Evolutionary conservation across 2,329 filamentous ascomycete species (phyloP), one percentile per base, ranked within the genome.

Genomic region (Phaeosphaeria sp.): DNA sequence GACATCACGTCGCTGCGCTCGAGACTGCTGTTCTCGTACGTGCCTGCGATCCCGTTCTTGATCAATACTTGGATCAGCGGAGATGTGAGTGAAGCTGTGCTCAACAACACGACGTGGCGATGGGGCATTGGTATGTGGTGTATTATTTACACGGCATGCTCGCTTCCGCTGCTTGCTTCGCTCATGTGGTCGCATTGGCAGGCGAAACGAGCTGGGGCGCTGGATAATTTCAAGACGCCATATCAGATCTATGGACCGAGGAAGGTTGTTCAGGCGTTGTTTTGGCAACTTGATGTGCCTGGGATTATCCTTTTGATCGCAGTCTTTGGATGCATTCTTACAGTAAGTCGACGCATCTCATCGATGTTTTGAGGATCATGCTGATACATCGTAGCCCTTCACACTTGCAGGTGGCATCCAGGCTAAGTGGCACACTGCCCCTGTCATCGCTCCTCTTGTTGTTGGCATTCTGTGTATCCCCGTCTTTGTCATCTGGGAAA

Each of bases 51-150:
- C 5, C 66, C 65, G 7, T 68, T 71, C 47, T 27, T 70, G 18
- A 67, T 74, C 86, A 89, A 89, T 66, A 86, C 86, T 0, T 89
- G 87, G 87, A 80, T 89, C 15, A 85, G 84, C 59, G 87, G 87
- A 20, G 82, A 85, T 59, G 75, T 89, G 49, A 82, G 84, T 0
- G 68, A 73, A 0, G 79, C 83, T 0, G 84, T 88, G 0, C 67
- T 88, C 20, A 64, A 55, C 0, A 70, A 68, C 1, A 84, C 84
- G 0, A 82, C 78, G 1, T 89, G 87, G 87, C 75, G 81, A 56
- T 89, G 86, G 86, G 87, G 87, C 18, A 55, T 74, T 27, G 87
- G 86, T 61, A 89, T 89, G 86, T 89, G 84, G 80, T 66, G 62
- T 42, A 65, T 89, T 60, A 86, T 88, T 49, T 88, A 85, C 65